Conservation (phyloP, 257 asterid genomes). For the Solanum appendiculatum region DNA sequence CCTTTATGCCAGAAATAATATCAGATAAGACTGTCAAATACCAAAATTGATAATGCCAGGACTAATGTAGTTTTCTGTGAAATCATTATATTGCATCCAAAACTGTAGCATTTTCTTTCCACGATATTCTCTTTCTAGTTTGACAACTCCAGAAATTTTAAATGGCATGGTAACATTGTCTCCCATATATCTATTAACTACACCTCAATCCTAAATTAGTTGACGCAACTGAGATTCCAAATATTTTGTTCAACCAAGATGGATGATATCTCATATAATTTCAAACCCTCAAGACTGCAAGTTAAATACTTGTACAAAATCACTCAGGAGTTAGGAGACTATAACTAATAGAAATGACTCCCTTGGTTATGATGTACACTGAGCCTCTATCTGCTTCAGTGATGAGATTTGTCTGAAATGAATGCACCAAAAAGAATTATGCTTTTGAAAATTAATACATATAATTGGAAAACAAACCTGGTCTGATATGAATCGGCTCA, state of each 20-base stretch:
- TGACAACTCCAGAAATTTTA: not conserved
- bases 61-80: not conserved
- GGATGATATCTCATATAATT: not conserved
- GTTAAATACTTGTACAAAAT: not conserved
- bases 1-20: not conserved
- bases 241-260: not conserved
- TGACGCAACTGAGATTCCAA: not conserved
- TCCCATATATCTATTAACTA: not conserved
- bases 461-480: slow-evolving; percentile 23
- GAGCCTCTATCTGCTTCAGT: not conserved
- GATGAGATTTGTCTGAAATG: not conserved
- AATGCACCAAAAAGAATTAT: not conserved
- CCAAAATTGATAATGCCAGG: not conserved
- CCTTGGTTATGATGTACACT: not conserved
- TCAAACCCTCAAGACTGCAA: not conserved
- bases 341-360: not conserved
- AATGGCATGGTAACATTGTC: not conserved
- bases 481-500: slow-evolving; percentile 15
- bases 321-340: not conserved
- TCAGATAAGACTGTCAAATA: not conserved
- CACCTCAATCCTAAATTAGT: not conserved
- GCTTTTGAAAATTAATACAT: not conserved
- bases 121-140: not conserved
- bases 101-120: not conserved
- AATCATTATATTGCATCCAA: not conserved